phyloP scores from a whole-genome alignment of 768 basidiomycete genomes.

The Megacollybia marginata region DNA sequence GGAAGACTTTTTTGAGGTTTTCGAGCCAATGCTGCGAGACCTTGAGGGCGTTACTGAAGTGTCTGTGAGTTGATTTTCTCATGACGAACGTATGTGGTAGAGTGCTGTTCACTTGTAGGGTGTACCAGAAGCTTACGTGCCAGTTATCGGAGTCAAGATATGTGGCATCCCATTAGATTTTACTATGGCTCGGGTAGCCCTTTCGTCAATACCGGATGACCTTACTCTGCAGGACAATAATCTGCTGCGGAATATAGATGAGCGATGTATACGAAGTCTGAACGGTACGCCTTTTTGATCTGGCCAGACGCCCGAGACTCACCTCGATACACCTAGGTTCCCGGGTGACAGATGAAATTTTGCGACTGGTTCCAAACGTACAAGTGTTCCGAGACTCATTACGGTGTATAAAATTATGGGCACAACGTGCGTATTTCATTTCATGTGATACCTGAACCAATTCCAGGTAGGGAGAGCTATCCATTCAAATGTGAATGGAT shows the following conservation, averaged over 20 bases:
- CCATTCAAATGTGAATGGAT: slow-evolving; percentile 97
- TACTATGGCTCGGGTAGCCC: slow-evolving; percentile 81
- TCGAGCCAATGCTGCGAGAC: slow-evolving; percentile 82
- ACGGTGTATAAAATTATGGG: slow-evolving; percentile 97
- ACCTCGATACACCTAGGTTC: slow-evolving; percentile 50
- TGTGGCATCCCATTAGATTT: slow-evolving; percentile 92
- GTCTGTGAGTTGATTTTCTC: slow-evolving; percentile 53
- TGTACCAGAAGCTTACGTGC: slow-evolving; percentile 95
- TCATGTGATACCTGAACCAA: background rate
- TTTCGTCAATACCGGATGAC: slow-evolving; percentile 88
- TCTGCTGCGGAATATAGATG: slow-evolving; percentile 86
- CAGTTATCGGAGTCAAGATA: slow-evolving; percentile 88
- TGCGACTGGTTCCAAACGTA: slow-evolving; percentile 91
- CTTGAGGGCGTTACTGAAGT: slow-evolving; percentile 82
- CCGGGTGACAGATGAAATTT: slow-evolving; percentile 90
- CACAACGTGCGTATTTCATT: slow-evolving; percentile 59
- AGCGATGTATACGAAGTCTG: slow-evolving; percentile 90
- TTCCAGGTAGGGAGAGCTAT: slow-evolving; percentile 73
- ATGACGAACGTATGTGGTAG: no score
- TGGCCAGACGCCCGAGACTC: background rate
- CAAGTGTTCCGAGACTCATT: slow-evolving; percentile 91
- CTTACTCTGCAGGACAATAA: slow-evolving; percentile 87
- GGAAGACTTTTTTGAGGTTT: slow-evolving; percentile 92
- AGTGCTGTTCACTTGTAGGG: slow-evolving; percentile 44
- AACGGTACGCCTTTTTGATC: slow-evolving; percentile 46